Conservation (phyloP, 495 filamentous ascomycete genomes). For the Xylaria intraflava region DNA sequence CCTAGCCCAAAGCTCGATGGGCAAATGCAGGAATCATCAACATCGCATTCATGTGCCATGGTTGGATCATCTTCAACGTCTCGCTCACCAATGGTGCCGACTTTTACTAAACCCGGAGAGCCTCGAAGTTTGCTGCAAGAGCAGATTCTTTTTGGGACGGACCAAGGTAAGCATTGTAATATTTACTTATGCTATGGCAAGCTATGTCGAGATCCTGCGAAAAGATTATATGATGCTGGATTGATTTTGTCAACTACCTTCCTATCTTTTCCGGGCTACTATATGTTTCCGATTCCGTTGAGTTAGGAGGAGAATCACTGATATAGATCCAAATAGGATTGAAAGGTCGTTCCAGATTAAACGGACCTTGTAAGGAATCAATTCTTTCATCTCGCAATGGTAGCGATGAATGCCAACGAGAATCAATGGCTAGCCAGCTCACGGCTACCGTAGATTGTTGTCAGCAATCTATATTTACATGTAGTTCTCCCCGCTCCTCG, state of each 20-base stretch:
- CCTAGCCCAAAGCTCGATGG: not conserved
- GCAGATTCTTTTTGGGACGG: not conserved
- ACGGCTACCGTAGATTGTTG: slow-evolving; percentile 3
- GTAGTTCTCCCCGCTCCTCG: not conserved
- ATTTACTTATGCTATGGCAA: not conserved
- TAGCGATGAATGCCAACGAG: not conserved
- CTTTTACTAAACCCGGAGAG: not conserved
- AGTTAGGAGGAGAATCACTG: not conserved
- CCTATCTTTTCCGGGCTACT: not conserved
- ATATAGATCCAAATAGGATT: not conserved
- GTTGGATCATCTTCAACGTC: not conserved
- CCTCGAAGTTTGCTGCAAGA: not conserved
- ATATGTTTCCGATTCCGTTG: not conserved
- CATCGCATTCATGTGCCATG: not conserved
- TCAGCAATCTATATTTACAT: slow-evolving; percentile 1
- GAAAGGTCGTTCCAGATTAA: not conserved
- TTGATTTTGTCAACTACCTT: not conserved
- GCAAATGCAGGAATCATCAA: not conserved
- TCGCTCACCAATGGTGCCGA: not conserved
- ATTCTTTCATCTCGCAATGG: not conserved
- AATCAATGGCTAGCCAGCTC: slow-evolving; percentile 5
- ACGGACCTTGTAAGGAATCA: not conserved
- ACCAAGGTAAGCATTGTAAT: not conserved
- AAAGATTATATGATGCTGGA: not conserved
- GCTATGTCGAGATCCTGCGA: not conserved